Evolutionary conservation across 768 basidiomycete genomes (phyloP), one percentile per base, ranked within the genome.

Genomic region (Tylopilus sp.): DNA sequence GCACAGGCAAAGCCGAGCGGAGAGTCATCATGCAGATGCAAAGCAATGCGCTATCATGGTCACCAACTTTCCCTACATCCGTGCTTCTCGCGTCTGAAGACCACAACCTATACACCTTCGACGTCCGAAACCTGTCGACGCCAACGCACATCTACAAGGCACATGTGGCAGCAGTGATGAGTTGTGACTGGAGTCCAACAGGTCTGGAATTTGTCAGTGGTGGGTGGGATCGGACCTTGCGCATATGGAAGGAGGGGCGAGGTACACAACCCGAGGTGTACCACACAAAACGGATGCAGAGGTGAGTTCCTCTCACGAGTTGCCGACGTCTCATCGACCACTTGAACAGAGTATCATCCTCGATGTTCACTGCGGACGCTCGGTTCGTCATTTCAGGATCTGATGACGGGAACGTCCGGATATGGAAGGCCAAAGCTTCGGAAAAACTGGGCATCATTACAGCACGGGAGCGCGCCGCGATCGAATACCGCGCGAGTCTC

Each of bases 271-370:
- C 88, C 15, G 95, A 98, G 66, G 86, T 94, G 7, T 99, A 98
- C 65, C 95, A 98, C 69, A 95, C 94, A 15, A 98, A 98, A 72
- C 89, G 97, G 40, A 99, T 99, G 97, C 97, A 98, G 69, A 81
- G 94, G 91, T 91, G 45, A 35, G 74, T 52, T 18, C 1, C 10
- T 35, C n/a, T 8, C 21, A n/a, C n/a, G n/a, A n/a, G n/a, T n/a
- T 15, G 31, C 26, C 35, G 42, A 12, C 20, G 13, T 47, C 38
- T 38, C 25, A 35, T 58, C 33, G 51, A 1, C 15, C 12, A 15
- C 12, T 23, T 18, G 4, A n/a, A 18, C 22, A 93, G 95, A 53
- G 91, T 99, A 30, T 88, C 91, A 40, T 89, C 93, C 13, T 85
- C 92, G 3, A 72, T 88, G 36, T 98, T 88, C 72, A 92, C 93